Percentiles rank a stretch among this genome's conserved stretches.
phyloP scores from a whole-genome alignment of 1,284 basidiomycete species.

The Leccinum solheimii region DNA sequence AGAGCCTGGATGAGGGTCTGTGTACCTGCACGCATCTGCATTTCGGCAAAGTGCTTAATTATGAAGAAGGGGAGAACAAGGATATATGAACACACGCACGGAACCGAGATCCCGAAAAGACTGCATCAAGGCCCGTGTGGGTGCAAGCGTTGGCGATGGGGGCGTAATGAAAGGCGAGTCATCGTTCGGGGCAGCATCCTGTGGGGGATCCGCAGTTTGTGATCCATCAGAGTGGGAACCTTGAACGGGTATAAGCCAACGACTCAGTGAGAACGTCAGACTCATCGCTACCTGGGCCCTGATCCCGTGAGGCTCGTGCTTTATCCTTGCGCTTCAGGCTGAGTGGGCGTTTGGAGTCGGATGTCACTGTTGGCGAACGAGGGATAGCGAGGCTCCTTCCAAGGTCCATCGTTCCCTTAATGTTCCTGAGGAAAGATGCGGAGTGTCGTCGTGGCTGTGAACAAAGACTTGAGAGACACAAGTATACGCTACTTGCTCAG shows the following conservation, averaged over 20 bases:
- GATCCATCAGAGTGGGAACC: constrained; percentile 18
- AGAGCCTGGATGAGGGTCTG: constrained; percentile 83
- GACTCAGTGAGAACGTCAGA: not conserved
- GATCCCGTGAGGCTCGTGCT: constrained; percentile 33
- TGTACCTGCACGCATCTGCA: constrained; percentile 77
- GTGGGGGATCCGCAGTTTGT: constrained; percentile 16
- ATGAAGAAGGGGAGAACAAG: constrained; percentile 4
- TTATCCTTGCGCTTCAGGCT: constrained; percentile 56
- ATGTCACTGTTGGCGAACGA: constrained; percentile 29
- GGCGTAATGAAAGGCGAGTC: constrained; percentile 79
- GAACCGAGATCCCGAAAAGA: constrained; percentile 67
- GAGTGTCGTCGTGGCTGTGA: constrained; percentile 26
- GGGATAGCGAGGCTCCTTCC: constrained; percentile 53
- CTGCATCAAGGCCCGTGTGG: constrained; percentile 45
- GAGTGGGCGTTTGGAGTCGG: constrained; percentile 52
- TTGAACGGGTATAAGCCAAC: constrained; percentile 18
- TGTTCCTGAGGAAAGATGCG: constrained; percentile 43
- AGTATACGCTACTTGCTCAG: no score
- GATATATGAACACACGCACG: constrained; percentile 41
- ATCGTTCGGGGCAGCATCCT: constrained; percentile 38
- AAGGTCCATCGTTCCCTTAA: constrained; percentile 53
- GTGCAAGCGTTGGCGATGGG: constrained; percentile 56
- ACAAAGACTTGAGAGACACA: constrained; percentile 27
- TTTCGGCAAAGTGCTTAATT: constrained; percentile 7
- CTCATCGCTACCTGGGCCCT: constrained; percentile 28